Evolutionary conservation across 306 rosid species (phyloP), one percentile per base, ranked within the genome.

Genomic region (Oemleria cerasiformis): DNA sequence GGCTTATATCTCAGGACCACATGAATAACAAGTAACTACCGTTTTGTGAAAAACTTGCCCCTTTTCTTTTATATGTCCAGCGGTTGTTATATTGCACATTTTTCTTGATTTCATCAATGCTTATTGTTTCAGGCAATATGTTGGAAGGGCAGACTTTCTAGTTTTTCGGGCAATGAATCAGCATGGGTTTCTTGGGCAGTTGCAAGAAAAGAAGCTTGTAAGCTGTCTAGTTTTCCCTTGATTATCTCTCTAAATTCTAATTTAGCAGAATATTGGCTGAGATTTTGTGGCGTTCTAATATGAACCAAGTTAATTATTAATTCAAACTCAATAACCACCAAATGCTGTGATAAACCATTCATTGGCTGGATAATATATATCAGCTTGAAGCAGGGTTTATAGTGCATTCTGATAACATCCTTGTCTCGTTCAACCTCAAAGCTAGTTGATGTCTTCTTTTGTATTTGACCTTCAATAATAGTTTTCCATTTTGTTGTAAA

Each of bases 181-280:
- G 51, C 97, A 91, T 85, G 99, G 96, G 20, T 91, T 94, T 84
- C 92, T 94, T 75, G 89, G 90, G 57, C 96, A 91, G 83, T 88
- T 94, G 78, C 98, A 91, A 85, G 99, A 94, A 61, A 91, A 89
- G 84, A 91, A 91, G 86, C 91, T 94, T 79, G 99, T 94, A 89
- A 75, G 91, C 79, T 75, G 50, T 41, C 34, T 19, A 5, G 20
- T 50, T 34, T 66, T 3, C 70, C 19, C 65, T 7, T 60, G 40
- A 12, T 57, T 30, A 57, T 30, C 34, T 13, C 40, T 41, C 9
- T 63, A 19, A 40, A 41, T 21, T 64, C 54, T 14, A 7, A 38
- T 45, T 15, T 47, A 8, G 57, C 21, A 47, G 71, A 66, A n/a
- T 47, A 25, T 23, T 16, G 25, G 19, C 9, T 67, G 19, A 6